Evolutionary conservation across 495 filamentous ascomycete genomes (phyloP), one percentile per base, ranked within the genome.

Genomic region (Gamarada debralockiae): DNA sequence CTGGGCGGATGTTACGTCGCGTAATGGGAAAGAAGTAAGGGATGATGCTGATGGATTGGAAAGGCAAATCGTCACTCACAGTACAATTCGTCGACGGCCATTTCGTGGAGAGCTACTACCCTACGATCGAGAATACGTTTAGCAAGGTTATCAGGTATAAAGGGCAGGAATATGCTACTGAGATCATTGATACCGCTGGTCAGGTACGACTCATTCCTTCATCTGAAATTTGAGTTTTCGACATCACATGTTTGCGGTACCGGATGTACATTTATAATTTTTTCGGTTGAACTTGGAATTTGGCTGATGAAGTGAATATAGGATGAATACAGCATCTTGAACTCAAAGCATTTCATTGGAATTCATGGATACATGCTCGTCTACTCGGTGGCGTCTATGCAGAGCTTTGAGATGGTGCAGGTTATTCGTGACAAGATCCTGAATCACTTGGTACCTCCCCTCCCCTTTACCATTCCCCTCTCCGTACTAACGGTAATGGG

Each of bases 341-440:
- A 96, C 68, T 96, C 89, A 38, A 96, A 97, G 69, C 95, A 98
- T 70, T 97, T 97, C 67, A 98, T 98, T 72, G 93, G 93, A 55
- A 97, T 97, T 59, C 93, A 98, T 79, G 93, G 93, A 34, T 98
- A 98, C 73, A 92, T 98, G 81, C 85, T 98, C 45, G 93, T 96
- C 36, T 98, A 98, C 71, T 96, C 90, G 15, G 88, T 98, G 42
- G 86, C 88, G 24, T 95, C 88, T 33, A 87, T 86, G 55, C 88
- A 93, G 57, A 95, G 90, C 22, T 97, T 97, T 65, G 93, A 97
- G 66, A 97, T 97, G 90, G 85, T 96, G 43, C 82, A 86, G 53
- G 87, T 95, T 39, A 96, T 98, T 44, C 75, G 92, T 29, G 93
- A 97, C 64, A 98, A 97, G 80, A 97, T 98, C 52, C 73, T 98